These are phyloP conservation scores for Coemansia sp. DNA, from an alignment of 192 early-diverging fungal genomes.

Conservation along the genomic window DNA sequence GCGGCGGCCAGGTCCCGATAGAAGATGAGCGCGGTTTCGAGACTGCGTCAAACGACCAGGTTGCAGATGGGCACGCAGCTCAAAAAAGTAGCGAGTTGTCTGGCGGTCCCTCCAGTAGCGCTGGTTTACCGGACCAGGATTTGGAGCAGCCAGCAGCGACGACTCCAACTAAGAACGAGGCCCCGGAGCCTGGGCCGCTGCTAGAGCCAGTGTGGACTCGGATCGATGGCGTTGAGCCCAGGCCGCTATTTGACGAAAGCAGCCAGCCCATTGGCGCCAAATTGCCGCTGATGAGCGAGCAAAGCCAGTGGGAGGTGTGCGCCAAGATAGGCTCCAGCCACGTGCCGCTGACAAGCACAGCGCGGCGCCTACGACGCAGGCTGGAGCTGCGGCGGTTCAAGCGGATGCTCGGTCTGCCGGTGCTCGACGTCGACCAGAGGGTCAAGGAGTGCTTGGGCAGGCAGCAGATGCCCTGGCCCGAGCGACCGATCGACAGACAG, in stretches of 20 bases:
- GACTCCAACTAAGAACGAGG: not conserved
- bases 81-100: too few species aligned
- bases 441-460: constrained; percentile 20
- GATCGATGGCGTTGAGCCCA: not conserved
- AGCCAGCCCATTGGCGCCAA: not conserved
- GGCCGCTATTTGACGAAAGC: constrained; percentile 13
- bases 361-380: constrained; percentile 36
- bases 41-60: too few species aligned
- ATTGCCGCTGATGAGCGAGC: constrained; percentile 22
- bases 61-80: too few species aligned
- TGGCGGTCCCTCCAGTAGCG: too few species aligned
- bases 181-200: not conserved
- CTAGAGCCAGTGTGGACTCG: constrained; percentile 7
- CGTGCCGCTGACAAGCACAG: constrained; percentile 4
- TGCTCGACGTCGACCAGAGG: constrained; percentile 71
- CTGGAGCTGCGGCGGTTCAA: constrained; percentile 61
- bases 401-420: constrained; percentile 58
- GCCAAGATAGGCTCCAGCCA: constrained; percentile 22
- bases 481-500: constrained; percentile 4
- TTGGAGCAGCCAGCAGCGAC: too few species aligned
- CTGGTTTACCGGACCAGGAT: too few species aligned
- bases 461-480: constrained; percentile 29
- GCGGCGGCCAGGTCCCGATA: too few species aligned
- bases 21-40: too few species aligned
- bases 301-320: constrained; percentile 38